Conservation (phyloP, 2,329 filamentous ascomycete species). For the Paecilomyces sp. region DNA sequence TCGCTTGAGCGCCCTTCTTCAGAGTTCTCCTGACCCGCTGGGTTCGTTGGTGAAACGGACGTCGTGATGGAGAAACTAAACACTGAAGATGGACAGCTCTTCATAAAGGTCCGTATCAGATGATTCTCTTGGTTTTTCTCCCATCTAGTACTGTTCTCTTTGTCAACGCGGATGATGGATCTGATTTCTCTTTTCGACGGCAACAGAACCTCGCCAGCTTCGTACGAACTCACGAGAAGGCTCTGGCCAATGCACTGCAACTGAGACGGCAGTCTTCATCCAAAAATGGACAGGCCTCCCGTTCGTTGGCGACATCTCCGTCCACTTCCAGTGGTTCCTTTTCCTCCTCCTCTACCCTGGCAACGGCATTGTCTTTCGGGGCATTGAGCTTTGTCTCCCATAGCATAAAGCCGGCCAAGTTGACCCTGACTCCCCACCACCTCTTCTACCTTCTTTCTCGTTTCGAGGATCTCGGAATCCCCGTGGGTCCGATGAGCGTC, state of each 20-base stretch:
- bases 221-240: conserved; percentile 95
- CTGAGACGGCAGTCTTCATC: conserved; percentile 59
- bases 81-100: conserved; percentile 44
- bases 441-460: conserved; percentile 93
- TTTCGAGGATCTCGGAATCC: conserved; percentile 85
- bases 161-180: neutral
- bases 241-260: conserved; percentile 89
- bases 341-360: conserved; percentile 64
- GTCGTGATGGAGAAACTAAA: conserved; percentile 42
- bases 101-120: conserved; percentile 35
- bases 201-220: conserved; percentile 85
- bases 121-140: neutral
- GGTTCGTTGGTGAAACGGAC: conserved; percentile 20
- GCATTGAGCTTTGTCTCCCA: conserved; percentile 79
- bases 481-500: conserved; percentile 93
- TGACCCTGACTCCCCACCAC: conserved; percentile 91
- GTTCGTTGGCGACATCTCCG: conserved; percentile 43
- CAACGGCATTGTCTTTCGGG: conserved; percentile 79
- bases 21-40: conserved; percentile 25
- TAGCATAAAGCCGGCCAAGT: conserved; percentile 77
- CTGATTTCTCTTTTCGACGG: conserved; percentile 2
- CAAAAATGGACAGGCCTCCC: conserved; percentile 58
- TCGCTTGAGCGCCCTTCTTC: conserved; percentile 28
- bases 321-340: conserved; percentile 56
- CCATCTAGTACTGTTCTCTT: conserved; percentile 1